Evolutionary conservation across 1,284 basidiomycete genomes (phyloP).

Genomic region (Ceratobasidium sp.): DNA sequence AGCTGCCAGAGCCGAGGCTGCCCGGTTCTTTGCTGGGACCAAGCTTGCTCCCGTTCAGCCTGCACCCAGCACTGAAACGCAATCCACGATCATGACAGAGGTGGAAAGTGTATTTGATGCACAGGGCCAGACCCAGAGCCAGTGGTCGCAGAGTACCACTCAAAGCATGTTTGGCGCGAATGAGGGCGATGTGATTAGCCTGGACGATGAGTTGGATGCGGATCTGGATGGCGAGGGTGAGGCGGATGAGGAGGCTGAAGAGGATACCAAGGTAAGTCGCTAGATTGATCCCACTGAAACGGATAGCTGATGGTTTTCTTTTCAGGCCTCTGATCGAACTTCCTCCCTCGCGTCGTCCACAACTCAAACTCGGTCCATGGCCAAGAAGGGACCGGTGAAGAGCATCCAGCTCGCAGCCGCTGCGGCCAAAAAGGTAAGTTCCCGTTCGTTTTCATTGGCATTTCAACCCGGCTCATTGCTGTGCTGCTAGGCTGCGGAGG

Average conservation of each 20-base stretch:
- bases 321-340: conserved; percentile 13
- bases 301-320: conserved; percentile 7
- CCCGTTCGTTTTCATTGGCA: not conserved
- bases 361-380: conserved; percentile 47
- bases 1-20: conserved; percentile 29
- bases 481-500: conserved; percentile 76
- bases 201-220: conserved; percentile 38
- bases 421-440: conserved; percentile 79
- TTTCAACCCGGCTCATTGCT: conserved; percentile 18
- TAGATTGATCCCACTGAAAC: not conserved
- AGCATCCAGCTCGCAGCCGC: conserved; percentile 81
- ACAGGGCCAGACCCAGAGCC: conserved; percentile 23
- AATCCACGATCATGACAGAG: conserved; percentile 24
- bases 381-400: conserved; percentile 63
- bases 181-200: not conserved
- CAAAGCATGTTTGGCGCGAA: conserved; percentile 11
- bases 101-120: conserved; percentile 28
- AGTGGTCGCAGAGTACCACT: conserved; percentile 7
- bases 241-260: conserved; percentile 17
- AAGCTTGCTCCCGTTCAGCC: conserved; percentile 23
- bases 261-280: not conserved
- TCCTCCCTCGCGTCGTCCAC: conserved; percentile 37
- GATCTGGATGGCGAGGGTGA: conserved; percentile 22
- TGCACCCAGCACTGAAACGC: conserved; percentile 23
- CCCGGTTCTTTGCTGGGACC: conserved; percentile 33